phyloP scores from a whole-genome alignment of 768 basidiomycete genomes.

The Panus rudis region DNA sequence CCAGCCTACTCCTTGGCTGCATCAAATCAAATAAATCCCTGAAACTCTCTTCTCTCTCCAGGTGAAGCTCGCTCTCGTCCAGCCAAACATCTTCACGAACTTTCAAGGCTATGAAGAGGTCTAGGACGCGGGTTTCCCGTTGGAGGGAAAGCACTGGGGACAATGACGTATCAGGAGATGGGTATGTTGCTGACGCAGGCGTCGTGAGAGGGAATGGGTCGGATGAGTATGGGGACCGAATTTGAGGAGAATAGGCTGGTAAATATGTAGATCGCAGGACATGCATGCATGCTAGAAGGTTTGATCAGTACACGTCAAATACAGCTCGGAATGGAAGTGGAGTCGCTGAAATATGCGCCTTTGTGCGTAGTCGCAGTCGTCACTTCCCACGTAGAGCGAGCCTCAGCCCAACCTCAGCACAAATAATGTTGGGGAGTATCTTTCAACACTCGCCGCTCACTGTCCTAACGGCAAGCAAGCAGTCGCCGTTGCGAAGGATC shows the following conservation, averaged over 20 bases:
- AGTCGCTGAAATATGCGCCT: too few relatives aligned
- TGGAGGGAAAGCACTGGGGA: constrained; percentile 40
- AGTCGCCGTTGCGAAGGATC: too few relatives aligned
- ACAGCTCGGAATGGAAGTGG: neutral
- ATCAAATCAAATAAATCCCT: constrained; percentile 72
- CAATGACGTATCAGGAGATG: constrained; percentile 17
- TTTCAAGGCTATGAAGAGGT: constrained; percentile 74
- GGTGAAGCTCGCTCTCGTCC: constrained; percentile 69
- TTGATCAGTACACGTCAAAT: neutral
- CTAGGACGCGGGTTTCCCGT: constrained; percentile 69
- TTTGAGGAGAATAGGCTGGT: constrained; percentile 51
- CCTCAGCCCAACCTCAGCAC: too few relatives aligned
- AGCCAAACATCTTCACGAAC: constrained; percentile 73
- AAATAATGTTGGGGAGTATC: too few relatives aligned
- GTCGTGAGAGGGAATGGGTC: constrained; percentile 64
- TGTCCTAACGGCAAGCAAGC: too few relatives aligned
- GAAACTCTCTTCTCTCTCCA: constrained; percentile 69
- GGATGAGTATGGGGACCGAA: constrained; percentile 64
- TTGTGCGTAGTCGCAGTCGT: too few relatives aligned
- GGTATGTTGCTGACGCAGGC: constrained; percentile 18
- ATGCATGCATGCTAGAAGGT: constrained; percentile 70
- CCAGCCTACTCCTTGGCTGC: constrained; percentile 69
- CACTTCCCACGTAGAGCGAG: too few relatives aligned
- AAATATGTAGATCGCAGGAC: constrained; percentile 73
- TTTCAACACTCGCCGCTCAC: too few relatives aligned